Percentiles rank a stretch among this genome's conserved stretches.
phyloP scores from a whole-genome alignment of 2,329 filamentous ascomycete species.

The Ophiostoma quercus region DNA sequence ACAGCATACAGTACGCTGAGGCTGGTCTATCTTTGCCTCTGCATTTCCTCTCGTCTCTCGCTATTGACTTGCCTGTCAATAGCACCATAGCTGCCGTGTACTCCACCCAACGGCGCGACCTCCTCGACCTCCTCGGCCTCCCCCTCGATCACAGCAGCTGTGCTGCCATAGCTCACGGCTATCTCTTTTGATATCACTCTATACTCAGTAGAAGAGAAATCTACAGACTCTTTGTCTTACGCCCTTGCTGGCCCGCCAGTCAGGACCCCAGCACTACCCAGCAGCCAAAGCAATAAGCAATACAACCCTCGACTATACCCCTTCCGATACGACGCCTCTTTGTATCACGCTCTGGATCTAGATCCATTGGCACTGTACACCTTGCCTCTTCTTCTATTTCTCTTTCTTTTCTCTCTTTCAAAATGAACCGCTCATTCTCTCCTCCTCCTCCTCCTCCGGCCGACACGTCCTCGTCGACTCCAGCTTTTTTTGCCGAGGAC shows the following conservation, averaged over 20 bases:
- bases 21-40: background rate
- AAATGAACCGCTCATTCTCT: conserved; percentile 18
- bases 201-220: no score
- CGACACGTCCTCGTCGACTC: conserved; percentile 20
- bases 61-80: background rate
- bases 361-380: background rate
- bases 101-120: background rate
- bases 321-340: conserved; percentile 15
- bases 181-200: background rate
- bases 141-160: background rate
- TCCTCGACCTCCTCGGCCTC: background rate
- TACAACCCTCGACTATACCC: conserved; percentile 1
- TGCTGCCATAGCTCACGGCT: background rate
- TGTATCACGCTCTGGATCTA: background rate
- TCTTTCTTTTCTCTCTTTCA: background rate
- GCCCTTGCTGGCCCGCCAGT: background rate
- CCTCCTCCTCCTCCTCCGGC: conserved; percentile 20
- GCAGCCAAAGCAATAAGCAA: background rate
- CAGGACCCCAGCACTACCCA: background rate
- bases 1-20: background rate
- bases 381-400: background rate
- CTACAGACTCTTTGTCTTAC: background rate
- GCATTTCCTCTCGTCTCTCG: background rate
- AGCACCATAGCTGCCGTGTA: background rate
- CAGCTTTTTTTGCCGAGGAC: conserved; percentile 22